Evolutionary conservation across 805 yeast species (phyloP), one percentile per base, ranked within the genome.

Genomic region (Schizosaccharomyces octosporus): DNA sequence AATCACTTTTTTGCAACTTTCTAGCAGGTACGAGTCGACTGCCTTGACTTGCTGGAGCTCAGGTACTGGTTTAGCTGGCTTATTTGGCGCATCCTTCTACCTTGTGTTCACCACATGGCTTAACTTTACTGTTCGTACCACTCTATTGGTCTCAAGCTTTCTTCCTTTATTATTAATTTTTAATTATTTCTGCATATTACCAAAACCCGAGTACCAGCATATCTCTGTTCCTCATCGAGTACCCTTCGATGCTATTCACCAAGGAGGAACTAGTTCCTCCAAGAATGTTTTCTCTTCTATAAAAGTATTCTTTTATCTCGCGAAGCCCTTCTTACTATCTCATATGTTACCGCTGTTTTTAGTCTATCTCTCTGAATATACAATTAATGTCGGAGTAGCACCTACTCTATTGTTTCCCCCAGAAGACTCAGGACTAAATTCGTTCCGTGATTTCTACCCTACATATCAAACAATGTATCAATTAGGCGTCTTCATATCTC

Each of bases 51-150:
- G 95, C 0, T 90, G 94, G 81, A 85, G 95, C 24, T 79, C 88
- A 6, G 98, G 98, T 0, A 90, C 97, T 0, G 97, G 98, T 2
- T 95, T 87, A 21, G 97, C 98, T 0, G 98, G 98, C 0, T 70
- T 90, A 4, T 77, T 80, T 21, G 98, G 97, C 0, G 66, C 71
- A 62, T 85, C 84, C 61, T 68, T 78, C 15, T 89, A 80, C 67
- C 67, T 90, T 77, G 65, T 84, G 1, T 64, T 86, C 66, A 90
- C 97, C 0, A 83, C 90, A 1, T 72, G 87, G 67, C 59, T 85
- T 27, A 75, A 79, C 0, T 63, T 87, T 1, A 71, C 79, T 5
- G 81, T 85, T 0, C 74, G 74, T 63, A 62, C 74, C 0, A 74
- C 86, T 0, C 73, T 90, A 48, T 68, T 84, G 15, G 27, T 79